These are phyloP conservation scores for Lactarius indigo DNA, from an alignment of 768 basidiomycete species.

Conservation along the genomic window DNA sequence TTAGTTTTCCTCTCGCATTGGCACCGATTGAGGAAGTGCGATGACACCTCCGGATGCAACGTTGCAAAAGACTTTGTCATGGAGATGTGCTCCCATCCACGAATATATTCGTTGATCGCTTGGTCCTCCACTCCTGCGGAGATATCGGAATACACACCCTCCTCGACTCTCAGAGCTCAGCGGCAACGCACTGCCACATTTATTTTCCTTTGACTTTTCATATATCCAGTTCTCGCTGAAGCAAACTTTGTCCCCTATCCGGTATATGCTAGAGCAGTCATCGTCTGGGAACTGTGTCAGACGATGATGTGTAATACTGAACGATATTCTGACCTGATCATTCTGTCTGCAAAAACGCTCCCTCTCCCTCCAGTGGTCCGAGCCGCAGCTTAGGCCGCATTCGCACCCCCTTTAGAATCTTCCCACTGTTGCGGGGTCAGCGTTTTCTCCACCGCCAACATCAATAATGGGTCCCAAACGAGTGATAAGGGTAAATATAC, in stretches of 20 bases:
- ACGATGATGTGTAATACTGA: neutral
- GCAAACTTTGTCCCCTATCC: neutral
- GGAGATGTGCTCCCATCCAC: neutral
- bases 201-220: neutral
- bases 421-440: conserved; percentile 68
- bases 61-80: neutral
- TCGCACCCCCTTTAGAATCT: conserved; percentile 37
- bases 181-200: neutral
- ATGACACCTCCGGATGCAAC: neutral
- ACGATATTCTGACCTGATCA: neutral
- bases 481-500: conserved; percentile 36
- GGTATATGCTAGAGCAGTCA: too few species aligned
- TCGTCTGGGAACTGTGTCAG: neutral
- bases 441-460: conserved; percentile 51
- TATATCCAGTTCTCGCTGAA: neutral
- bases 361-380: neutral
- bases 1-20: neutral
- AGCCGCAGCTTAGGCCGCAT: neutral
- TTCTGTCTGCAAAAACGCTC: neutral
- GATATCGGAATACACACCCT: neutral
- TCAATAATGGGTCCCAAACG: neutral
- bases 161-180: neutral
- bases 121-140: neutral
- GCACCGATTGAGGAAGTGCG: neutral
- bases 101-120: neutral